These are phyloP conservation scores for Cubamyces lactineus DNA, from an alignment of 768 basidiomycete genomes.

Conservation along the genomic window DNA sequence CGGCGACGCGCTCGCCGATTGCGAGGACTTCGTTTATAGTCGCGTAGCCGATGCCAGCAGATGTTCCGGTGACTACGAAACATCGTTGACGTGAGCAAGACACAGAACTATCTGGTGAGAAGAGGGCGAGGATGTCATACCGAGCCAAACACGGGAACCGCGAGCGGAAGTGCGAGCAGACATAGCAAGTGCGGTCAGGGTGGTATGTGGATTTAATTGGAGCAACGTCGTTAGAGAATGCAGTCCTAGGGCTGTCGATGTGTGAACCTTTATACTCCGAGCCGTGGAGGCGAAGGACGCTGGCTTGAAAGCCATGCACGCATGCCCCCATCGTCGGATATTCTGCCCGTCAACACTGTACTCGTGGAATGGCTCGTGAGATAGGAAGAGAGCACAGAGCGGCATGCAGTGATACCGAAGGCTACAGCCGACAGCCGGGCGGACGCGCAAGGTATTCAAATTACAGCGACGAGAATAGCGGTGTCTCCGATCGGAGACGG, in stretches of 20 bases:
- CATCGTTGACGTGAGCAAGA: neutral
- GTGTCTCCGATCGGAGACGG: too few relatives aligned
- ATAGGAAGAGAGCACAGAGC: too few relatives aligned
- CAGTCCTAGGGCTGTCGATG: neutral
- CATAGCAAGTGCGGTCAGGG: neutral
- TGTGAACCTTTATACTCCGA: neutral
- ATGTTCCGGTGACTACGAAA: constrained; percentile 37
- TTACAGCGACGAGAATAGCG: too few relatives aligned
- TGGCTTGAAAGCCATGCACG: too few relatives aligned
- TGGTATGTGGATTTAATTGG: neutral
- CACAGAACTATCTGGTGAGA: neutral
- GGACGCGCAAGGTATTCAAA: too few relatives aligned
- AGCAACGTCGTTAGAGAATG: neutral
- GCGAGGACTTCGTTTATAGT: constrained; percentile 36
- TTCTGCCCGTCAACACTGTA: too few relatives aligned
- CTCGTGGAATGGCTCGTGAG: too few relatives aligned
- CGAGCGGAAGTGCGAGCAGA: neutral
- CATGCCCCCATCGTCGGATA: too few relatives aligned
- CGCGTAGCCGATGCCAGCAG: constrained; percentile 37
- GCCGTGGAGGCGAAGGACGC: too few relatives aligned
- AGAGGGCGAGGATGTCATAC: neutral
- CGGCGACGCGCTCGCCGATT: constrained; percentile 38
- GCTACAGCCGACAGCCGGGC: too few relatives aligned
- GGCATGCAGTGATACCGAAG: too few relatives aligned
- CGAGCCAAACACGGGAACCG: constrained; percentile 15